Evolutionary conservation across 805 yeast species (phyloP).

Genomic region (Yamadazyma endophytica): DNA sequence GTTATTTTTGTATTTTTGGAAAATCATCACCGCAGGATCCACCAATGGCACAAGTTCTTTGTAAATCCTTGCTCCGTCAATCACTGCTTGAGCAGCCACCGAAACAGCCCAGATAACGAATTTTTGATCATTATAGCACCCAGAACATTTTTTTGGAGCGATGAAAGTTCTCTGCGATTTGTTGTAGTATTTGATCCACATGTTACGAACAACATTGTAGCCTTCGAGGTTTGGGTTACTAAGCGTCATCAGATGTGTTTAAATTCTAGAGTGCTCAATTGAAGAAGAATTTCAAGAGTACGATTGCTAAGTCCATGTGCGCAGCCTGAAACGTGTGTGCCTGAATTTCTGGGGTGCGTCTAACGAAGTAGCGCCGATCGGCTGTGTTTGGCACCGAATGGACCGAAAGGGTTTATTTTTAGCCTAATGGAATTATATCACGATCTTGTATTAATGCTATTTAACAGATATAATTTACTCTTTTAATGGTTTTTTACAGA

Average conservation of each 20-base stretch:
- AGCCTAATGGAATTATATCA: no score
- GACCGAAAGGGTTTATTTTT: no score
- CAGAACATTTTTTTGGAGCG: constrained; percentile 38
- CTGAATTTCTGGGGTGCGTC: no score
- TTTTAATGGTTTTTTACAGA: constrained; percentile 71
- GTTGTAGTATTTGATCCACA: constrained; percentile 43
- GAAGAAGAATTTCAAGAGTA: not conserved
- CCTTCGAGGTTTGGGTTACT: constrained; percentile 39
- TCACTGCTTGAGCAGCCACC: constrained; percentile 62
- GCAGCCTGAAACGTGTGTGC: no score
- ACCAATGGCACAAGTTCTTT: constrained; percentile 52
- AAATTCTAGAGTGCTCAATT: not conserved
- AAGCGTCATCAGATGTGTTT: no score
- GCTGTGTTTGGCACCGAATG: no score
- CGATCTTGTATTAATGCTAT: no score
- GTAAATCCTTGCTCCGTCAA: constrained; percentile 57
- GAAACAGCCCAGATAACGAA: constrained; percentile 69
- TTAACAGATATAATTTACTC: not conserved
- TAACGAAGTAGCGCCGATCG: no score
- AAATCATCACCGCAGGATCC: constrained; percentile 46
- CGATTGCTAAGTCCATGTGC: not conserved
- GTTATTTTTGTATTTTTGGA: constrained; percentile 49
- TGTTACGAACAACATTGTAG: constrained; percentile 30
- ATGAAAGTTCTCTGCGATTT: constrained; percentile 31
- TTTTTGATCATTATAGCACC: constrained; percentile 46